Percentiles rank a stretch among this genome's conserved stretches.
These are phyloP conservation scores for Chytriomyces sp. DNA, from an alignment of 192 early-diverging fungal genomes.

Conservation along the genomic window DNA sequence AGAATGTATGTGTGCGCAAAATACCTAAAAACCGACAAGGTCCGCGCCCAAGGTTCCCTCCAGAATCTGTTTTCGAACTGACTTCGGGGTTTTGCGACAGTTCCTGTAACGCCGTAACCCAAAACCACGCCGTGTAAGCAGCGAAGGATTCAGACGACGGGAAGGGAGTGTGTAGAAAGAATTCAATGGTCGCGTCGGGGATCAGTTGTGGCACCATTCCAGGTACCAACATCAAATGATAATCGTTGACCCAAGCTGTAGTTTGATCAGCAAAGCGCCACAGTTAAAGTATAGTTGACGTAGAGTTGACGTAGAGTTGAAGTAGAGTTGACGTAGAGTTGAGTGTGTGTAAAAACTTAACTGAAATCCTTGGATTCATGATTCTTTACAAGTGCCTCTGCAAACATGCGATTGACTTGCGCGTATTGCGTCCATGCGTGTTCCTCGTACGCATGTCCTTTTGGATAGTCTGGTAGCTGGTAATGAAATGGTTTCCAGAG, in stretches of 20 bases:
- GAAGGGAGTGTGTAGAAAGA: slow-evolving; percentile 96
- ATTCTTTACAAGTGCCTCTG: slow-evolving; percentile 72
- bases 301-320: no score
- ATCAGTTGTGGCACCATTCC: slow-evolving; percentile 79
- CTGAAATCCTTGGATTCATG: slow-evolving; percentile 85
- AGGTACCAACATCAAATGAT: slow-evolving; percentile 93
- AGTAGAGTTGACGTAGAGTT: slow-evolving; percentile 11
- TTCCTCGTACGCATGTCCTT: slow-evolving; percentile 76
- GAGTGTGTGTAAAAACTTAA: slow-evolving; percentile 62
- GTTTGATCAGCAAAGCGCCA: neutral
- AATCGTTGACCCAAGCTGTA: slow-evolving; percentile 94
- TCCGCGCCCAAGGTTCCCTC: slow-evolving; percentile 54
- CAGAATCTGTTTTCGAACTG: slow-evolving; percentile 54
- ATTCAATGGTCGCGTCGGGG: slow-evolving; percentile 87
- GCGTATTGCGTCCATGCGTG: slow-evolving; percentile 80
- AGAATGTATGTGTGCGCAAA: neutral
- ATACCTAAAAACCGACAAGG: slow-evolving; percentile 49
- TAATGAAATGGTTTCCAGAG: slow-evolving; percentile 97
- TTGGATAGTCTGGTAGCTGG: slow-evolving; percentile 84
- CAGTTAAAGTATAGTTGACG: no score
- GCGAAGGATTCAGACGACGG: slow-evolving; percentile 92
- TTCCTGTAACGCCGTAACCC: slow-evolving; percentile 4
- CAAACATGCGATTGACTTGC: slow-evolving; percentile 83
- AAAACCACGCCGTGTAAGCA: slow-evolving; percentile 70
- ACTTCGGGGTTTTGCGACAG: neutral